Conservation (phyloP, 176 grass and related monocot genomes). For the Triticum timopheevii region DNA sequence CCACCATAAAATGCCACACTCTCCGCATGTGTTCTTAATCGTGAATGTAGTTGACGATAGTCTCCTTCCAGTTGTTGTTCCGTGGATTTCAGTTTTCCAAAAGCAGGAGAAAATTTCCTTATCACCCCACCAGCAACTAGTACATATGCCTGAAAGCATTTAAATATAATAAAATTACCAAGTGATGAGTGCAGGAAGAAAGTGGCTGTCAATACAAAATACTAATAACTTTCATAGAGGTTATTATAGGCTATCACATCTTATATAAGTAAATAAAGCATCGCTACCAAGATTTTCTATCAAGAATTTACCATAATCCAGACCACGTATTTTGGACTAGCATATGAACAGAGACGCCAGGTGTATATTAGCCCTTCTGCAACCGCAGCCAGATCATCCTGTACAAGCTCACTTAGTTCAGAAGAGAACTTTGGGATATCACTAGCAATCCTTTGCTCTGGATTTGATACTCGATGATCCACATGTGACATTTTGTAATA, state of each 20-base stretch:
- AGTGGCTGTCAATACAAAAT: too few relatives aligned
- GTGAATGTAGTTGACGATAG: conserved; percentile 89
- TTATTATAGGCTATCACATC: too few relatives aligned
- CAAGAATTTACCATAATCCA: conserved; percentile 87
- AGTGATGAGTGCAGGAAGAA: too few relatives aligned
- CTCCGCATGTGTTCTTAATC: conserved; percentile 94
- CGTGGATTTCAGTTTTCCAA: conserved; percentile 88
- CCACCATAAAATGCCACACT: conserved; percentile 99
- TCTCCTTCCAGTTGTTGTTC: conserved; percentile 97
- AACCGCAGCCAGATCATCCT: conserved; percentile 89
- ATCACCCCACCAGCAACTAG: conserved; percentile 80
- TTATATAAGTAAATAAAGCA: not conserved
- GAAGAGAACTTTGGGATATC: conserved; percentile 95
- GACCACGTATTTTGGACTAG: conserved; percentile 93
- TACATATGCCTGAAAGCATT: conserved; percentile 85
- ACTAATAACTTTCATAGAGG: too few relatives aligned
- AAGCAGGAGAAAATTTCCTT: conserved; percentile 89
- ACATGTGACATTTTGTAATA: conserved; percentile 99
- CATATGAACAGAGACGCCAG: conserved; percentile 97
- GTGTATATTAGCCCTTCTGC: conserved; percentile 91
- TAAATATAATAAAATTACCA: not conserved
- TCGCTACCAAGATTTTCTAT: not conserved
- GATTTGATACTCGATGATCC: conserved; percentile 82
- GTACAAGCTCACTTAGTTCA: conserved; percentile 95
- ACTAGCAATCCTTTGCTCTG: conserved; percentile 95